Conservation (phyloP, 225 moss, liverwort and hornwort species). For the Lunularia cruciata region DNA sequence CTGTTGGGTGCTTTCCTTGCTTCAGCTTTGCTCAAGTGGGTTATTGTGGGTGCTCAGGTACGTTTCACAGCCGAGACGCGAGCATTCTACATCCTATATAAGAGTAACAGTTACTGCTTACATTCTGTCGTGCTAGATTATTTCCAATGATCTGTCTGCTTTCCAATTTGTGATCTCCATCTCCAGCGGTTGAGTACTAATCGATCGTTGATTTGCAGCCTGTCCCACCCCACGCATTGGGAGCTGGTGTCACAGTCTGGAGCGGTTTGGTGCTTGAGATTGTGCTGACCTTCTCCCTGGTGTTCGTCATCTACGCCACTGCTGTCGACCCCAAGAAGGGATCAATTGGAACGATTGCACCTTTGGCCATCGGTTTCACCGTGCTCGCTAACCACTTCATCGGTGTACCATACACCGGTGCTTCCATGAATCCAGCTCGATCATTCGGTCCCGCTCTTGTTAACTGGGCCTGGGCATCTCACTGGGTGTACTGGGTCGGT, state of each 20-base stretch:
- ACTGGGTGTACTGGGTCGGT: conserved; percentile 38
- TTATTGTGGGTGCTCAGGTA: background rate
- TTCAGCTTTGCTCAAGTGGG: background rate
- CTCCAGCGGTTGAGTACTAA: background rate
- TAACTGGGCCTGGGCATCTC: conserved; percentile 11
- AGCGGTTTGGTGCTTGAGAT: conserved; percentile 22
- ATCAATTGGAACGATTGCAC: conserved; percentile 21
- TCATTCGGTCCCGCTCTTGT: conserved; percentile 36
- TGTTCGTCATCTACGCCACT: conserved; percentile 24
- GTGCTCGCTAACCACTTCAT: conserved; percentile 31
- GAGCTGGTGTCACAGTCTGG: background rate
- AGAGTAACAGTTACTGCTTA: no score
- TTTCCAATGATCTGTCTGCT: no score
- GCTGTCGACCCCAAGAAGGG: conserved; percentile 31
- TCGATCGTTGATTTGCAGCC: background rate
- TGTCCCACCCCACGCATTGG: conserved; percentile 8
- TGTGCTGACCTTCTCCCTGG: conserved; percentile 23
- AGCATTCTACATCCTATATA: no score
- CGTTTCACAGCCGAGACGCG: no score
- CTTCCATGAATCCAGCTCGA: conserved; percentile 38
- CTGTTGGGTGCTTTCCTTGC: conserved; percentile 37
- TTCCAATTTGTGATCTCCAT: background rate
- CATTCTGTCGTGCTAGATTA: no score
- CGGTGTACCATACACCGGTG: conserved; percentile 31
- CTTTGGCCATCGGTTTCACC: conserved; percentile 37